Base-by-base conservation (phyloP, 768 basidiomycete species). In the Phanerochaete carnosa region DNA sequence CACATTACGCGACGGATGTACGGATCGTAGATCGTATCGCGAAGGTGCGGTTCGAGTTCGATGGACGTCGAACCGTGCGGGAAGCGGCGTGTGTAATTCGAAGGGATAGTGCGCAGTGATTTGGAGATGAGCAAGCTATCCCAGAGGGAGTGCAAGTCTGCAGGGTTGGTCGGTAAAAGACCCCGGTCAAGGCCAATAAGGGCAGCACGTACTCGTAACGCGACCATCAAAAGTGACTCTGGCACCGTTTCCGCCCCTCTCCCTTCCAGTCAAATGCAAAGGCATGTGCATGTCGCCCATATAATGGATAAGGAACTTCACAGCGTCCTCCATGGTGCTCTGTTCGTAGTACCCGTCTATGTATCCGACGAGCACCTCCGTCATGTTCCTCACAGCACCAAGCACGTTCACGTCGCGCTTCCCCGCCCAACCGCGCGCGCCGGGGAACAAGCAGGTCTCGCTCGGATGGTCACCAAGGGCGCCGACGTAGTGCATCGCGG, bases 271-370 rank as follows among this genome's bases (percentile, higher is more conserved):
- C 37, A 99, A 81, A 72, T 99, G 96, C 57, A 99, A 76, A 4
- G 96, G 96, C 82, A 90, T 87, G 67, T 97, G 96, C 80, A 96
- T 79, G 71, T 98, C 96, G 0, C 96, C 95, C 12, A 97, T 57
- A 66, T 94, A 98, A 73, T 99, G 97, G 30, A 95, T 83, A 32
- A 99, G 77, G 77, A 97, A 99, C 72, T 92, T 90, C 66, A 98
- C 78, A 1, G 96, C 92, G 66, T 94, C 90, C 68, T 88, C 86
- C 1, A 86, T 86, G 1, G 68, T 71, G n/a, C 57, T 62, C 22
- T 50, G 57, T 43, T 57, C 73, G 63, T 65, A 9, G 58, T 58
- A 2, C 7, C 63, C 29, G 22, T 68, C 69, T 30, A 74, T 76
- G 69, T 83, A 86, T 8, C 81, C 79, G 47, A 78, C 79, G 23